These are phyloP conservation scores for Russula griseocarnosa DNA, from an alignment of 768 basidiomycete species.

Conservation along the genomic window DNA sequence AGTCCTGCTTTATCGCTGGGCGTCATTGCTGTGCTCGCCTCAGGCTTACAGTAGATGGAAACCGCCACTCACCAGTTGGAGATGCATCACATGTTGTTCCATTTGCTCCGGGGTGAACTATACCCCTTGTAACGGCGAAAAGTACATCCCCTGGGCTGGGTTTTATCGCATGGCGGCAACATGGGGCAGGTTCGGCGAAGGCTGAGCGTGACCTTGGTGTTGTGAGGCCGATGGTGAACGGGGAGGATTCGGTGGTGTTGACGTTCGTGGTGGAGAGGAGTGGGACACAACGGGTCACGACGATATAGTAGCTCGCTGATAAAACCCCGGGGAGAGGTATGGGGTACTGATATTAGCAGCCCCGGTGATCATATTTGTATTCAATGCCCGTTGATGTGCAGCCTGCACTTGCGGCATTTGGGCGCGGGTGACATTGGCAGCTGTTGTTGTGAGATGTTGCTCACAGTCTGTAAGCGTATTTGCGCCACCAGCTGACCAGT, in stretches of 20 bases:
- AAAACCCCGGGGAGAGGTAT: slow-evolving; percentile 34
- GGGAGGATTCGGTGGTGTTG: slow-evolving; percentile 48
- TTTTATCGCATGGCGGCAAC: slow-evolving; percentile 12
- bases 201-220: slow-evolving; percentile 33
- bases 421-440: slow-evolving; percentile 29
- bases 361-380: slow-evolving; percentile 27
- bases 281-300: slow-evolving; percentile 46
- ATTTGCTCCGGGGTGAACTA: slow-evolving; percentile 27
- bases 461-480: slow-evolving; percentile 50
- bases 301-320: slow-evolving; percentile 41
- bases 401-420: slow-evolving; percentile 38
- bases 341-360: slow-evolving; percentile 31
- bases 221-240: slow-evolving; percentile 51
- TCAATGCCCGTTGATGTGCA: slow-evolving; percentile 31
- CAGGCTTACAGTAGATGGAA: neutral
- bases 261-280: slow-evolving; percentile 50
- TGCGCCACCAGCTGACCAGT: slow-evolving; percentile 35
- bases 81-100: slow-evolving; percentile 27
- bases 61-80: slow-evolving; percentile 26
- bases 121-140: slow-evolving; percentile 13
- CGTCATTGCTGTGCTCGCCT: slow-evolving; percentile 17
- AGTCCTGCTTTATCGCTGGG: slow-evolving; percentile 18
- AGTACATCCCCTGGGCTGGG: slow-evolving; percentile 21
- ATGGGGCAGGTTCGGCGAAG: slow-evolving; percentile 34
- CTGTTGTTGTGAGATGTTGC: slow-evolving; percentile 30